Base-by-base conservation (phyloP, 495 filamentous ascomycete genomes). In the Physcia stellaris region DNA sequence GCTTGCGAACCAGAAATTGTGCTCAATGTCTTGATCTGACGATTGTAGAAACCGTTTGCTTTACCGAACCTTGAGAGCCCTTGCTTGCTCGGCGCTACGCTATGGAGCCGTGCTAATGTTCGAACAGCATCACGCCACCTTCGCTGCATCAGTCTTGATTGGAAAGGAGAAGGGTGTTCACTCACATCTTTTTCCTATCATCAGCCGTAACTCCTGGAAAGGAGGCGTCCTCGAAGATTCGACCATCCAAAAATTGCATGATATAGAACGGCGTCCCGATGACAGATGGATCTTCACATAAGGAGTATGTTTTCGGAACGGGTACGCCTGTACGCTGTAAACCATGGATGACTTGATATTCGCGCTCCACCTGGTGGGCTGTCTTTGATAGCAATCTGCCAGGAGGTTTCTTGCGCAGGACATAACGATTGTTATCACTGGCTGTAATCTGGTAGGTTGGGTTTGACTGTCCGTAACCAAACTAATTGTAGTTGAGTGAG, bases 401-500 rank as follows among this genome's bases (percentile, higher is more conserved):
- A 2, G 88, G 86, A 7, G 90, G 90, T 61, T 95, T 95, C 70
- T 98, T 95, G 50, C 88, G 82, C 55, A 95, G 64, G 6, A 94
- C 88, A 57, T 77, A 93, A 47, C 73, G 73, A 43, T 57, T 53
- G 40, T 75, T 75, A 56, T 76, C 64, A 40, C 70, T 60, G 42
- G 73, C 71, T 7, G 74, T 92, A 43, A 95, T 67, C 40, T 84
- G 82, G 63, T 95, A 96, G 6, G 90, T 96, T 21, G 90, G 90
- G 55, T 96, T 98, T 32, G 84, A 94, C 61, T 96, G 90, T 37
- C 90, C 90, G 54, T 88, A 98, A 47, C 86, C 83, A 53, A 95
- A 98, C 80, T 95, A 57, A 12, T 15, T 7, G 5, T 24, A 6
- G 29, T 24, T 33, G 11, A n/a, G 9, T 35, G 11, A 40, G 48